Base-by-base conservation (phyloP, 257 asterid genomes). In the Solanum sparsipilum region DNA sequence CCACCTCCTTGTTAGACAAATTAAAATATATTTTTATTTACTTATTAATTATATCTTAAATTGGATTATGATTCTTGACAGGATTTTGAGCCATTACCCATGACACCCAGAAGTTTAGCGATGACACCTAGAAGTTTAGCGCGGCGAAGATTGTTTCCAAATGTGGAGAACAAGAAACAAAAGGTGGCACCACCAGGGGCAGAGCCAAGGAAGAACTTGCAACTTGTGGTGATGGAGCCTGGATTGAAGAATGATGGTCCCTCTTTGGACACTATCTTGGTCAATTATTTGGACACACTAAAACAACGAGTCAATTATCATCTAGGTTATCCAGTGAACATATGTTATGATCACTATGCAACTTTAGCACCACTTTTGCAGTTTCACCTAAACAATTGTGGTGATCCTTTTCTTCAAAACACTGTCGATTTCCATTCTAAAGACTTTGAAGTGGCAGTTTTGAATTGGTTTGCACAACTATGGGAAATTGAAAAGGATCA, bases 391-490 rank as follows among this genome's bases (percentile, higher is more conserved):
- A 85, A 85, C 11, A 85, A 85, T 21, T 72, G 74, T 85, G 87
- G 87, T 67, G 87, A 85, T 25, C 87, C 87, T 5, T 85, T 85
- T 7, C 15, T 85, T n/a, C 35, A 85, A 4, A 85, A 56, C 63
- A 85, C 74, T 36, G 84, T 31, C 18, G 87, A 82, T 75, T 58
- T 86, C 3, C 89, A 81, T 83, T 89, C 91, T 48, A 89, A 86
- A 48, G 87, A 86, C 38, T 89, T 86, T 1, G 89, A 86, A 83
- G 41, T 89, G 0, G 87, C 76, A 0, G 90, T 89, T 25, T 70
- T 89, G 58, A 34, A 86, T 67, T 89, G 89, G 87, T 86, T 89
- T 79, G 90, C 90, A 3, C 32, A 68, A 21, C 44, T 86, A 0
- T 89, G 89, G 87, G 85, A 89, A 81, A 86, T 89, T 9, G 67